phyloP scores from a whole-genome alignment of 23 red algal species.

The Gracilaria vermiculophylla region DNA sequence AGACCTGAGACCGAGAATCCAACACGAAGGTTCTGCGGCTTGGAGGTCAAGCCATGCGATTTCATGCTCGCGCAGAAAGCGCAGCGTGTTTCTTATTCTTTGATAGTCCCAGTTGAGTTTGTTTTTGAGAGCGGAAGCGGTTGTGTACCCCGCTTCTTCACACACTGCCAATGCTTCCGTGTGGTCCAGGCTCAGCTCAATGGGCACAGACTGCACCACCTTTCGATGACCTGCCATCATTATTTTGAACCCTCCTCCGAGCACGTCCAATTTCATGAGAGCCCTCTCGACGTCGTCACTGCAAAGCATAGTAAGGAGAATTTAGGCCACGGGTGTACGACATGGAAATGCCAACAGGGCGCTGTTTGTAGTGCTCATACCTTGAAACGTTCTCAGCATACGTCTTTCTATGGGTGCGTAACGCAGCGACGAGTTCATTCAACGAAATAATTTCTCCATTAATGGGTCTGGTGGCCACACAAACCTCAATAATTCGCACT shows the following conservation, averaged over 20 bases:
- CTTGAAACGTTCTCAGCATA: conserved; percentile 83
- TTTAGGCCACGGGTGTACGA: neutral
- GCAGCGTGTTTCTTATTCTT: conserved; percentile 45
- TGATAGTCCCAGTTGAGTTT: conserved; percentile 50
- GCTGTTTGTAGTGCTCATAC: conserved; percentile 47
- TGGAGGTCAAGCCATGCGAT: conserved; percentile 82
- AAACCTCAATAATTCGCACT: conserved; percentile 76
- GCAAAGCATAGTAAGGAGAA: neutral
- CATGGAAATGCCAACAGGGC: too few species aligned
- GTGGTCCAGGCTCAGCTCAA: conserved; percentile 77
- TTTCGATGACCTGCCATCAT: conserved; percentile 48
- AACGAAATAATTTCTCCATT: conserved; percentile 78
- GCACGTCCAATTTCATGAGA: conserved; percentile 57
- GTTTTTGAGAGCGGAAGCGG: conserved; percentile 1
- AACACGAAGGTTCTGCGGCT: conserved; percentile 57
- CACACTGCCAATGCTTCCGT: conserved; percentile 32
- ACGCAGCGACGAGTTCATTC: conserved; percentile 45
- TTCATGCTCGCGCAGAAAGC: conserved; percentile 62
- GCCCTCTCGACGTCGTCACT: conserved; percentile 84
- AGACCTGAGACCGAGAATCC: conserved; percentile 76
- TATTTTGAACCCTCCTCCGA: conserved; percentile 65
- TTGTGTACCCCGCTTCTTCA: conserved; percentile 37
- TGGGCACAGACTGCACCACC: conserved; percentile 72
- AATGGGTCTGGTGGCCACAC: conserved; percentile 68
- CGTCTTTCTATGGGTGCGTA: conserved; percentile 55